A percentile compares a stretch with the other conserved stretches of the same genome.
These are phyloP conservation scores for Starmerella stigmatis DNA, from an alignment of 805 yeast species.

Conservation along the genomic window DNA sequence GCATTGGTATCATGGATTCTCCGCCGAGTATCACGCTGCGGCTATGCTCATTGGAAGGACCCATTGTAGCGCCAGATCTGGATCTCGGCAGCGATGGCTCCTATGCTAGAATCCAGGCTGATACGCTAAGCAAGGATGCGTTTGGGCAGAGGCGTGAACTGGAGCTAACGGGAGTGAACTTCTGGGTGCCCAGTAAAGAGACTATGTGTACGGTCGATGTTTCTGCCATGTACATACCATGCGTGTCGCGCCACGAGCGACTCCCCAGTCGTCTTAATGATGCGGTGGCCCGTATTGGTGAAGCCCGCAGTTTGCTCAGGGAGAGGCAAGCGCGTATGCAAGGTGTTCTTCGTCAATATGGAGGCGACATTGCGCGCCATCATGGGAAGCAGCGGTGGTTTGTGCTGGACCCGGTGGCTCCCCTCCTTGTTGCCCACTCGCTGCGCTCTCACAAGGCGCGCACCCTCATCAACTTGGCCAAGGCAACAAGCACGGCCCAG, in stretches of 20 bases:
- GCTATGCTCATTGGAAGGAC: constrained; percentile 37
- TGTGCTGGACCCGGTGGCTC: constrained; percentile 50
- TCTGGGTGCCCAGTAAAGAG: constrained; percentile 9
- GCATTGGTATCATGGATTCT: constrained; percentile 41
- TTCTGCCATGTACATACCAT: constrained; percentile 50
- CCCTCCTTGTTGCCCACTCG: constrained; percentile 61
- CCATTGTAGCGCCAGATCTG: not conserved
- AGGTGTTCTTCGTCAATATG: constrained; percentile 77
- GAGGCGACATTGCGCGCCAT: constrained; percentile 62
- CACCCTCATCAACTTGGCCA: constrained; percentile 64
- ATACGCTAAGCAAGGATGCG: constrained; percentile 38
- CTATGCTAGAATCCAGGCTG: constrained; percentile 36
- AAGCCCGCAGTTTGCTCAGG: constrained; percentile 27
- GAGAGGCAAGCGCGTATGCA: constrained; percentile 32
- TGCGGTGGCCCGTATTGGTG: constrained; percentile 27
- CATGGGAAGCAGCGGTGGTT: constrained; percentile 65
- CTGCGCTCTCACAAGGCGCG: constrained; percentile 58
- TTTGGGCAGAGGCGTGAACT: constrained; percentile 40
- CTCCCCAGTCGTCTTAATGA: constrained; percentile 49
- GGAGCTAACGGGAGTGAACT: constrained; percentile 23
- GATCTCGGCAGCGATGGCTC: constrained; percentile 19
- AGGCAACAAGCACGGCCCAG: constrained; percentile 45
- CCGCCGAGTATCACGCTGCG: constrained; percentile 43
- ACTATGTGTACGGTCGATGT: constrained; percentile 37
- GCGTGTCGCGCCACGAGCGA: constrained; percentile 40